Evolutionary conservation across 1,284 basidiomycete genomes (phyloP).

Genomic region (Pholiota adiposa): DNA sequence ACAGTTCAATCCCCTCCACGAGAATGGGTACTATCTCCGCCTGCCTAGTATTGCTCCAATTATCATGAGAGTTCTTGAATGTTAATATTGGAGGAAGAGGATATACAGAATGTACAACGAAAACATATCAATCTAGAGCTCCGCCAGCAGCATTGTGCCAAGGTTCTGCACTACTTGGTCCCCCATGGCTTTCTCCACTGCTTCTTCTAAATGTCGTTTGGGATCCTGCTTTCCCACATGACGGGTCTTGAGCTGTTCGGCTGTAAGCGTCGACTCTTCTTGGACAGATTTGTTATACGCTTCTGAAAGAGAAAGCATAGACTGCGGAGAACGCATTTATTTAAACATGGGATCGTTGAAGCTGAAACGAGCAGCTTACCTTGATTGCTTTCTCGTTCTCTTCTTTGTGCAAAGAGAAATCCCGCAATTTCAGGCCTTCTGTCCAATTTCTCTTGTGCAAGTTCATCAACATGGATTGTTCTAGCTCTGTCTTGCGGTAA

Average conservation of each 20-base stretch:
- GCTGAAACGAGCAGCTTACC: slow-evolving; percentile 48
- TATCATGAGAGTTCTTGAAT: slow-evolving; percentile 1
- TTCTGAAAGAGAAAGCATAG: slow-evolving; percentile 90
- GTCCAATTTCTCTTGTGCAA: slow-evolving; percentile 98
- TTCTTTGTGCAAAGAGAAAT: slow-evolving; percentile 87
- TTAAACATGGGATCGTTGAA: slow-evolving; percentile 6
- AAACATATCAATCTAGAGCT: slow-evolving; percentile 53
- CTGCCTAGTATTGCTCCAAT: slow-evolving; percentile 9
- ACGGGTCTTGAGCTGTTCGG: slow-evolving; percentile 91
- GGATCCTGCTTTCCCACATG: slow-evolving; percentile 99
- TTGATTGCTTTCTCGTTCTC: slow-evolving; percentile 91
- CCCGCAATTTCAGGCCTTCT: slow-evolving; percentile 88
- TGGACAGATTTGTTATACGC: slow-evolving; percentile 96
- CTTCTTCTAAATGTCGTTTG: slow-evolving; percentile 94
- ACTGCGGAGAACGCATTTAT: slow-evolving; percentile 48
- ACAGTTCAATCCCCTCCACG: slow-evolving; percentile 5
- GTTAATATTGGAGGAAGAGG: slow-evolving; percentile 6
- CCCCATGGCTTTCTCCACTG: slow-evolving; percentile 96
- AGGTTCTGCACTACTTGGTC: slow-evolving; percentile 95
- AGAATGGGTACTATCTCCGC: slow-evolving; percentile 17
- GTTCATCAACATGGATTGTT: slow-evolving; percentile 98
- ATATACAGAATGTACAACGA: slow-evolving; percentile 15
- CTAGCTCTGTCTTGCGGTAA: slow-evolving; percentile 95
- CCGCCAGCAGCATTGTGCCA: slow-evolving; percentile 90
- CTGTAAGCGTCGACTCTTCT: slow-evolving; percentile 90